A percentile compares a stretch with the other conserved stretches of the same genome.
Conservation (phyloP, 306 rosid species). For the Acmispon strigosus region DNA sequence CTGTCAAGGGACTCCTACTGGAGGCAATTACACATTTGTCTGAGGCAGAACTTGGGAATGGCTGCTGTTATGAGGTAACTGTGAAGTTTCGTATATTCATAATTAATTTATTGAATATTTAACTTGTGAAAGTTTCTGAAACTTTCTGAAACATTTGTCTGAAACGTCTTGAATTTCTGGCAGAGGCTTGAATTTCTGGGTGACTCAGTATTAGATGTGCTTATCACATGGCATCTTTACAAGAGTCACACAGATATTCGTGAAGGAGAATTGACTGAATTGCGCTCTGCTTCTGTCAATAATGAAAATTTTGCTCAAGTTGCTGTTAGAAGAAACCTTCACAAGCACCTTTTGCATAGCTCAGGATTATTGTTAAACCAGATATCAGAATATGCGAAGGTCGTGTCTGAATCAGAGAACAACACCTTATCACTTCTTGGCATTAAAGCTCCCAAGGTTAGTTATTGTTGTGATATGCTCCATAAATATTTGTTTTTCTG, state of each 20-base stretch:
- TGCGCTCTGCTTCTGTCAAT: constrained; percentile 90
- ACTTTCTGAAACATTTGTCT: not conserved
- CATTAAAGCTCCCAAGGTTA: constrained; percentile 75
- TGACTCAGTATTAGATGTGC: constrained; percentile 84
- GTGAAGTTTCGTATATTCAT: not conserved
- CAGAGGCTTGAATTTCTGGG: constrained; percentile 98
- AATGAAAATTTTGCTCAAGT: constrained; percentile 85
- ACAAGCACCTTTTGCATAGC: constrained; percentile 68
- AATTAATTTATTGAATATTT: not conserved
- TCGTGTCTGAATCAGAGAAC: constrained; percentile 36
- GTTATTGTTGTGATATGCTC: too few relatives aligned
- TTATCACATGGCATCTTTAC: constrained; percentile 79
- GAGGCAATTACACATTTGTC: constrained; percentile 84
- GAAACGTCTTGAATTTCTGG: constrained; percentile 25
- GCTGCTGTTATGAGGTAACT: constrained; percentile 76
- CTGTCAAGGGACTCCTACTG: constrained; percentile 70
- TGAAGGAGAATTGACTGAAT: constrained; percentile 88
- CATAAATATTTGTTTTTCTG: too few relatives aligned
- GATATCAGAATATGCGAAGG: constrained; percentile 62
- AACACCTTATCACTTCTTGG: constrained; percentile 31
- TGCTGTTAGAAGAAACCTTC: constrained; percentile 63
- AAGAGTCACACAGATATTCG: constrained; percentile 55
- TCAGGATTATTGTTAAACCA: constrained; percentile 59
- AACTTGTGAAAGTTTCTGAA: constrained; percentile 13
- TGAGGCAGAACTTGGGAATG: constrained; percentile 46